phyloP scores from a whole-genome alignment of 305 asterid species.

The Caryopteris hybrid region DNA sequence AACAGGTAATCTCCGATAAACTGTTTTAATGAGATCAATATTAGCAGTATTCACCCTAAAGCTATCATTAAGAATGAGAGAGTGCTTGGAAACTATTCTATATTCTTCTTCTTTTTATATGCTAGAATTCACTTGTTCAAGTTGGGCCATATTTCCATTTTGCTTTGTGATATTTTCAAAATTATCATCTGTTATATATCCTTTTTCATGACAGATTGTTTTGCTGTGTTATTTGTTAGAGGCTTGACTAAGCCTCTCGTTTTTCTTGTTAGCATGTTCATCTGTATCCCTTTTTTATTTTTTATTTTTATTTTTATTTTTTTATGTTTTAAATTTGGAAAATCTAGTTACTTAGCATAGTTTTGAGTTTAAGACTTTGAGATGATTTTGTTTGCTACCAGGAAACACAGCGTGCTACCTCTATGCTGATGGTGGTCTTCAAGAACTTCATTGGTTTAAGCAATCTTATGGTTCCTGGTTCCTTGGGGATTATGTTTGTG shows the following conservation, averaged over 20 bases:
- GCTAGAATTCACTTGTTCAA: neutral
- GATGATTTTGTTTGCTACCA: conserved; percentile 22
- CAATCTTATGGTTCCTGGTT: conserved; percentile 93
- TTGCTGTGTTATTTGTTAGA: neutral
- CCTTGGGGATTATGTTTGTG: conserved; percentile 85
- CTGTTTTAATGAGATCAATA: neutral
- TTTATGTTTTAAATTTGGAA: neutral
- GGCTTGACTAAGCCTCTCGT: neutral
- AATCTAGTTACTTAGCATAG: neutral
- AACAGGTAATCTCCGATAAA: conserved; percentile 49
- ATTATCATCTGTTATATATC: neutral
- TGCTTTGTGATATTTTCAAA: neutral
- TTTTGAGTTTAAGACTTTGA: neutral
- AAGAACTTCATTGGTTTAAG: conserved; percentile 87
- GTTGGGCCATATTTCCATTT: neutral
- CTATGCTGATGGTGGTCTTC: conserved; percentile 46
- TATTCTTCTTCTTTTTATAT: neutral
- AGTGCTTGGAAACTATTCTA: neutral
- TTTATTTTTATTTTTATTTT: neutral
- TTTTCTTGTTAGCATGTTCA: neutral
- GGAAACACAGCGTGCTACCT: conserved; percentile 63
- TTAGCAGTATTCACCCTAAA: neutral
- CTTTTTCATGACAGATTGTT: neutral
- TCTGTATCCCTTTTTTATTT: too few relatives aligned
- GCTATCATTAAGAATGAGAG: neutral